These are phyloP conservation scores for Tricholoma sp. DNA, from an alignment of 768 basidiomycete genomes.

Conservation along the genomic window DNA sequence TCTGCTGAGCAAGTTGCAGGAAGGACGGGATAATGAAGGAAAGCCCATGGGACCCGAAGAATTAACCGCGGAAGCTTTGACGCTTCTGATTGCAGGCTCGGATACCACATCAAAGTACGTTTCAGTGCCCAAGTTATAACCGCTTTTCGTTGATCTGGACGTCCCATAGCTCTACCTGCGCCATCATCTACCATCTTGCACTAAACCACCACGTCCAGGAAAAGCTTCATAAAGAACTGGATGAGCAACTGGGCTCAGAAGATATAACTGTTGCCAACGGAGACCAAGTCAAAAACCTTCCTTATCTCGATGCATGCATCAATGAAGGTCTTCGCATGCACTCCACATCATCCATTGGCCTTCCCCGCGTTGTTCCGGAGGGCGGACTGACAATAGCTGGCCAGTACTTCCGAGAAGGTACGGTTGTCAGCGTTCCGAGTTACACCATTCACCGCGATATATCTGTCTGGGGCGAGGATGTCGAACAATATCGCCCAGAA, in stretches of 20 bases:
- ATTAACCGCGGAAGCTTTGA: constrained; percentile 84
- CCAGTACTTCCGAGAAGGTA: constrained; percentile 64
- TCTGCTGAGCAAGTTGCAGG: constrained; percentile 75
- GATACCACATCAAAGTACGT: constrained; percentile 91
- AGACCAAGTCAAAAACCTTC: constrained; percentile 66
- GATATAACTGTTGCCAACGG: constrained; percentile 59
- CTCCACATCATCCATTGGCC: constrained; percentile 78
- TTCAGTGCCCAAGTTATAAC: constrained; percentile 1
- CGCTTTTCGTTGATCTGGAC: neutral
- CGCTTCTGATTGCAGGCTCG: constrained; percentile 82
- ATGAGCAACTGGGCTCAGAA: constrained; percentile 48
- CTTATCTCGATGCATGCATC: constrained; percentile 84
- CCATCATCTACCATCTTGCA: constrained; percentile 83
- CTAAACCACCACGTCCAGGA: constrained; percentile 56
- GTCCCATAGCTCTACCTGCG: constrained; percentile 70
- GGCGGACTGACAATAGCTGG: constrained; percentile 63
- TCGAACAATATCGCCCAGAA: constrained; percentile 72
- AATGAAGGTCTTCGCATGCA: constrained; percentile 83
- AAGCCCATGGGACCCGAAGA: constrained; percentile 78
- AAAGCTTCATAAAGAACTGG: constrained; percentile 75
- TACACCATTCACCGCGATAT: constrained; percentile 78
- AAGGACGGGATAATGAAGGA: constrained; percentile 73
- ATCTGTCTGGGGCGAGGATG: constrained; percentile 73
- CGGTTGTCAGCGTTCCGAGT: constrained; percentile 74
- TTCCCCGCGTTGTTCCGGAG: constrained; percentile 74